Conservation (phyloP, 768 basidiomycete genomes). For the Leucosporidium yakuticum region DNA sequence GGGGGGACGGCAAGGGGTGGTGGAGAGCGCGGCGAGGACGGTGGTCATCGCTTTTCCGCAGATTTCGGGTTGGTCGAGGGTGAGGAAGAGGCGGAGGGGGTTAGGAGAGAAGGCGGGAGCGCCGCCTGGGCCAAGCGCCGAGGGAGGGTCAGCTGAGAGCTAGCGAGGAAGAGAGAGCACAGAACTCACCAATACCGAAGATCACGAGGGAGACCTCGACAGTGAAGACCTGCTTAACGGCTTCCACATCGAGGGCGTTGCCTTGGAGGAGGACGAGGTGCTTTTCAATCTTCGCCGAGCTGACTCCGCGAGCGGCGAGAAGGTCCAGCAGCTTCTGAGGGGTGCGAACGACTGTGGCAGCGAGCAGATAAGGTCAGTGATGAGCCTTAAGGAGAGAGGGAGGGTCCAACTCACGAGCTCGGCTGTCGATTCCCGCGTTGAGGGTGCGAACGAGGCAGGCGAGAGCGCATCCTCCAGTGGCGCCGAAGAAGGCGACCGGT, state of each 20-base stretch:
- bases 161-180: neutral
- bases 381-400: neutral
- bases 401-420: neutral
- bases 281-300: neutral
- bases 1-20: neutral
- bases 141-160: neutral
- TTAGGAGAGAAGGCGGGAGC: neutral
- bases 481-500: neutral
- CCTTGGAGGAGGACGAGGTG: neutral
- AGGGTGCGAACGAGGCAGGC: slow-evolving; percentile 1
- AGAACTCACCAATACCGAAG: neutral
- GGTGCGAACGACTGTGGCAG: neutral
- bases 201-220: neutral
- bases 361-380: neutral
- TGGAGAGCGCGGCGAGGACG: neutral
- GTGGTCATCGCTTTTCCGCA: neutral
- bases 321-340: neutral
- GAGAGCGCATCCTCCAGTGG: neutral
- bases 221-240: neutral
- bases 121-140: neutral
- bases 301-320: neutral
- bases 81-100: neutral
- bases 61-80: neutral
- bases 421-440: neutral
- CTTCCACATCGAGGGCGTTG: neutral